phyloP scores from a whole-genome alignment of 257 asterid species.

The Verbena officinalis region DNA sequence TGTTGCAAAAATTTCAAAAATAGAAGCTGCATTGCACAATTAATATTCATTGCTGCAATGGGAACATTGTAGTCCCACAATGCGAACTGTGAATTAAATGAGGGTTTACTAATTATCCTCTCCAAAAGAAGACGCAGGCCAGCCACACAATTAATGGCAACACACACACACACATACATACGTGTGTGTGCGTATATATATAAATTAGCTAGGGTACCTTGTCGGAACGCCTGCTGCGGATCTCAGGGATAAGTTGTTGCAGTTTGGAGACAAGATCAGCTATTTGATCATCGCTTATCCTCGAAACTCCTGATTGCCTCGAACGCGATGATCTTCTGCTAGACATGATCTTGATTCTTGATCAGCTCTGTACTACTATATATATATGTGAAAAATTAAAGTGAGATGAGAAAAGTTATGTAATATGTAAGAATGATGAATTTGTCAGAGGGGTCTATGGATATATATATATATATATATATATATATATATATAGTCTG shows the following conservation, averaged over 20 bases:
- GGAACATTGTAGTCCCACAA: slow-evolving; percentile 48
- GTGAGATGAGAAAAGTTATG: too few relatives aligned
- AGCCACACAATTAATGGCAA: slow-evolving; percentile 1
- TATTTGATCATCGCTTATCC: slow-evolving; percentile 74
- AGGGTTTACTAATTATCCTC: slow-evolving; percentile 22
- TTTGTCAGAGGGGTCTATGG: not conserved
- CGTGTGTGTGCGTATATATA: not conserved
- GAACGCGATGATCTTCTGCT: slow-evolving; percentile 76
- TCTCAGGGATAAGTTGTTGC: slow-evolving; percentile 70
- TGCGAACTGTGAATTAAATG: slow-evolving; percentile 28
- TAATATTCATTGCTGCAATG: not conserved
- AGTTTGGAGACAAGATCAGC: slow-evolving; percentile 69
- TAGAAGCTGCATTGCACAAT: slow-evolving; percentile 1
- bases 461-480: too few relatives aligned
- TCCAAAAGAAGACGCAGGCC: slow-evolving; percentile 35
- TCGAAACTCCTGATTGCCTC: slow-evolving; percentile 51
- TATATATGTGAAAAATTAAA: too few relatives aligned
- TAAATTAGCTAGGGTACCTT: slow-evolving; percentile 56
- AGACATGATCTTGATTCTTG: slow-evolving; percentile 51
- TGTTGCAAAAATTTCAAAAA: not conserved
- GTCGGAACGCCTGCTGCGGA: slow-evolving; percentile 56
- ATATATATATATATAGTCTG: not conserved
- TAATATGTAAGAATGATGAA: not conserved
- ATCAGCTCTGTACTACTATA: too few relatives aligned
- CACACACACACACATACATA: not conserved